phyloP scores from a whole-genome alignment of 495 filamentous ascomycete genomes.

The Choiromyces venosus region DNA sequence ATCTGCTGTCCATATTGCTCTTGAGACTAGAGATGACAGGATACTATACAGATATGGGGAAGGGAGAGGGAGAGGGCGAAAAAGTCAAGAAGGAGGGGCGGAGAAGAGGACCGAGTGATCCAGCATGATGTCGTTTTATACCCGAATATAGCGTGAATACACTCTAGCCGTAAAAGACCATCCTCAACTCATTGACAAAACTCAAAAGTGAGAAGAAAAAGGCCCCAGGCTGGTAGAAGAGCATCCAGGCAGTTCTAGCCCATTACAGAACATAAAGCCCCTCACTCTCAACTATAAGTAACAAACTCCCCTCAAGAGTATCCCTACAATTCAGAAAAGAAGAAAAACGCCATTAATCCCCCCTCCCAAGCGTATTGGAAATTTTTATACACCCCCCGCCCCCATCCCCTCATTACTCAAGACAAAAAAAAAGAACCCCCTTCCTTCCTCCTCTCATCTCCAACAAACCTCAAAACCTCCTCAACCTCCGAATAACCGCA shows the following conservation, averaged over 20 bases:
- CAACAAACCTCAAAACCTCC: constrained; percentile 46
- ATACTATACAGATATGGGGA: constrained; percentile 47
- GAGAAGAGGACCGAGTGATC: background rate
- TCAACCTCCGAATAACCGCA: constrained; percentile 55
- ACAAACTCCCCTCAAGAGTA: background rate
- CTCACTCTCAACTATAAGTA: background rate
- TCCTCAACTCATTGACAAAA: background rate
- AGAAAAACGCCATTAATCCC: background rate
- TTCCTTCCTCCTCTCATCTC: background rate
- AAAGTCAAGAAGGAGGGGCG: background rate
- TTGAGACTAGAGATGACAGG: constrained; percentile 58
- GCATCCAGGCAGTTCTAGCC: background rate
- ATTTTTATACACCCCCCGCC: background rate
- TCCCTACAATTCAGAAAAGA: background rate
- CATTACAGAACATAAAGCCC: background rate
- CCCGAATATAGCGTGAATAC: background rate
- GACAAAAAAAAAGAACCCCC: background rate
- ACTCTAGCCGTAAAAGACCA: background rate
- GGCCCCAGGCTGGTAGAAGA: background rate
- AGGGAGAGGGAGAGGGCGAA: background rate
- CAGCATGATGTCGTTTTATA: background rate
- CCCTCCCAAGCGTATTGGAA: background rate
- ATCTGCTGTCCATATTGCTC: constrained; percentile 52
- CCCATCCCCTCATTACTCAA: background rate
- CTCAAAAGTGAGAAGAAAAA: background rate